These are phyloP conservation scores for Ceratobasidium sp. DNA, from an alignment of 1,284 basidiomycete species.

Conservation along the genomic window DNA sequence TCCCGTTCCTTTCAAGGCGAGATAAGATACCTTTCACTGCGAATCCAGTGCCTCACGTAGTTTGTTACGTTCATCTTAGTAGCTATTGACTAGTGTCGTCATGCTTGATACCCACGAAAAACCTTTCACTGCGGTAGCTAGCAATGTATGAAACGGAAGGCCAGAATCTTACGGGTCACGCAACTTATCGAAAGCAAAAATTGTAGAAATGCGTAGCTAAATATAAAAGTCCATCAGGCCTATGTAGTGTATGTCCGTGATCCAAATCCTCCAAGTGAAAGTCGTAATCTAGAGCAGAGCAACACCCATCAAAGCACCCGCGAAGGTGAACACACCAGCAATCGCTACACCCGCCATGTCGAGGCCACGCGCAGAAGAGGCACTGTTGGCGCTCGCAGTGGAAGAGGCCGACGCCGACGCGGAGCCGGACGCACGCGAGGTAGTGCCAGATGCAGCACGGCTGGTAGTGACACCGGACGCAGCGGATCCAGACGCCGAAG, in stretches of 20 bases:
- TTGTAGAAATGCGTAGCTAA: conserved; percentile 7
- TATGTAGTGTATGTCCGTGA: conserved; percentile 28
- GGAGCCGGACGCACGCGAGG: neutral
- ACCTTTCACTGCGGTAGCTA: too few relatives aligned
- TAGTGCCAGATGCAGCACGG: neutral
- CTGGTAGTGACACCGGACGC: conserved; percentile 47
- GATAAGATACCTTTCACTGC: too few relatives aligned
- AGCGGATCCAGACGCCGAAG: conserved; percentile 46
- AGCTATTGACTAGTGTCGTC: too few relatives aligned
- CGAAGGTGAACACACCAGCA: conserved; percentile 46
- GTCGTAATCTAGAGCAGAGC: conserved; percentile 41
- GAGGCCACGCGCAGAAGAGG: conserved; percentile 55
- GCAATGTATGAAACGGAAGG: too few relatives aligned
- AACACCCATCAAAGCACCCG: conserved; percentile 60
- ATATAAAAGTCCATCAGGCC: conserved; percentile 20
- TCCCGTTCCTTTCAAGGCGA: too few relatives aligned
- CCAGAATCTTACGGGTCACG: too few relatives aligned
- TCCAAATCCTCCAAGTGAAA: conserved; percentile 20
- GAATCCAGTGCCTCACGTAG: too few relatives aligned
- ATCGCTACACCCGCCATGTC: conserved; percentile 52
- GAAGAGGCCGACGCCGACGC: conserved; percentile 21
- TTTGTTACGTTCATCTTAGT: too few relatives aligned
- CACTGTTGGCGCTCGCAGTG: conserved; percentile 50
- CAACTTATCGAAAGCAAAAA: too few relatives aligned
- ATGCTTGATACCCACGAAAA: too few relatives aligned